Evolutionary conservation across 163 green algal species (phyloP).

Genomic region (Chlamydomonas reinhardtii): DNA sequence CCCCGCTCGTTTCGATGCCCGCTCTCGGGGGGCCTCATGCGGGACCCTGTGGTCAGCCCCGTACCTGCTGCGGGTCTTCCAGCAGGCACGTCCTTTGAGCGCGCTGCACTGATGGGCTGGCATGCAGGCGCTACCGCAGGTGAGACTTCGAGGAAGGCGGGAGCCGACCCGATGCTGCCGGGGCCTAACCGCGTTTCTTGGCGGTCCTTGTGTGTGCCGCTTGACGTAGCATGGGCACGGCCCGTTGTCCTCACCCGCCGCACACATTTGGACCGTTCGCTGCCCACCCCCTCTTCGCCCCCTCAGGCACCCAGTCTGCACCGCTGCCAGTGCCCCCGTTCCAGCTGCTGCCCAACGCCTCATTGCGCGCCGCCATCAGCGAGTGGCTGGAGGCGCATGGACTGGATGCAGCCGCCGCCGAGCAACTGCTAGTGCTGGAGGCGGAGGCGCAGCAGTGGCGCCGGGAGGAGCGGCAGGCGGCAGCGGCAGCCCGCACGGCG

Average conservation of each 20-base stretch:
- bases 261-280: no score
- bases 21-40: slow-evolving; percentile 6
- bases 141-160: no score
- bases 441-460: background rate
- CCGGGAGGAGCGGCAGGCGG: background rate
- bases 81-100: slow-evolving; percentile 3
- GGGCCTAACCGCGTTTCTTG: no score
- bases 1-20: slow-evolving; percentile 20
- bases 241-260: no score
- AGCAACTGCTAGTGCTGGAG: slow-evolving; percentile 35
- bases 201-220: no score
- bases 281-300: background rate
- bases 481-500: background rate
- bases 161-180: no score
- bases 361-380: slow-evolving; percentile 11
- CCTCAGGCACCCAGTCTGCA: background rate
- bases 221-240: no score
- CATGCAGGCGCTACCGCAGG: background rate
- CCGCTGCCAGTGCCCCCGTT: background rate
- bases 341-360: slow-evolving; percentile 7
- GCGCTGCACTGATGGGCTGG: background rate
- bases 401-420: slow-evolving; percentile 1
- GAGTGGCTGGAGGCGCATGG: slow-evolving; percentile 5
- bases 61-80: background rate
- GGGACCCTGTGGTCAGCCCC: slow-evolving; percentile 2